Base-by-base conservation (phyloP, 75 land plant species). In the Selaginella moellendorffii region DNA sequence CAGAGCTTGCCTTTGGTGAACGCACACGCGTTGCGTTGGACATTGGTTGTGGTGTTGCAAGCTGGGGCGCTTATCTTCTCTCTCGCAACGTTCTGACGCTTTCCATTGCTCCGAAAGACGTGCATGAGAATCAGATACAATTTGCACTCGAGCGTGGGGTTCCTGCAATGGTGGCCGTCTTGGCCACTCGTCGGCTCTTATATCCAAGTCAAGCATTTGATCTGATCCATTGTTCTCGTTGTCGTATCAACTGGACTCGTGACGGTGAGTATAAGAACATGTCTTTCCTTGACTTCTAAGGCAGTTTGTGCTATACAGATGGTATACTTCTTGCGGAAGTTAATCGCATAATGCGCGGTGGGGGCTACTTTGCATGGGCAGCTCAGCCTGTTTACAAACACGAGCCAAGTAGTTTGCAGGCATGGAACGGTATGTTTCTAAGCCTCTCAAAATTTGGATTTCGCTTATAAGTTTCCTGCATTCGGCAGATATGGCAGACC, bases 21-120 rank as follows among this genome's bases (percentile, higher is more conserved):
- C 80, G 67, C 58, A 90, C 82, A 20, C 73, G 92, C 61, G 84
- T 87, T 52, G 88, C 74, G 10, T 65, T 90, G 66, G 97, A 90
- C 73, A 74, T 90, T 69, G 97, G 97, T 20, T 90, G 97, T 73
- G 97, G 92, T 42, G 97, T 84, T 25, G 92, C 97, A 42, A 42
- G 78, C 67, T 76, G 79, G 62, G 71, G 54, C 2, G 76, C 72
- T 24, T 62, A 70, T 71, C 76, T 83, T 2, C 70, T 73, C 64
- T 78, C 75, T 8, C 79, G 75, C 64, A 75, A 72, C 0, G 86
- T 83, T 1, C 18, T 80, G 53, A 80, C 86, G 25, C 54, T 83
- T 31, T 60, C 82, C 0, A 54, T 77, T 9, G 86, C 80, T 1
- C 59, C 80, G 66, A 80, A 80, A 64, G 79, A 78, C 71, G 86